Evolutionary conservation across 345 rosid genomes (phyloP), one percentile per base, ranked within the genome.

Genomic region (Salix brachista): DNA sequence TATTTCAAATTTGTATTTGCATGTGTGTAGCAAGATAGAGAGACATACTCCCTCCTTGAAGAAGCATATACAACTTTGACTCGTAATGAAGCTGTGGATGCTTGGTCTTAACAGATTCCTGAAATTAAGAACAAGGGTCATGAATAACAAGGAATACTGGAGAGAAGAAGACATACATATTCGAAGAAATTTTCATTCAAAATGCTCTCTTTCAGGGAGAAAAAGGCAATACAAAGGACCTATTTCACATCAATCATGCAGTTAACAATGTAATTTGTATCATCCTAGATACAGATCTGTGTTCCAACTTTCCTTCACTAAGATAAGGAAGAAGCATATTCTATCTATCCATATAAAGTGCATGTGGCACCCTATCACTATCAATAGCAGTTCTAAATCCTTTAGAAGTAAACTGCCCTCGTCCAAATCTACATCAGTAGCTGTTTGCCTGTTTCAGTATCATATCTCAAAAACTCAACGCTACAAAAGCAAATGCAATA

Each of bases 81-180:
- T 92, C 97, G 73, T 92, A 92, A 44, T 91, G 95, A 80, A 92
- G 97, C 80, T 92, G 97, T 6, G 97, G 97, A 82, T 92, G 95
- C 88, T 86, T 92, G 68, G 97, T 89, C 88, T 89, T 92, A 61
- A 88, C 93, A 84, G 90, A 76, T 85, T 92, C 97, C 97, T 92
- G 79, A 85, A 81, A 75, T 76, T 79, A 18, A 19, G 19, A 60
- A 70, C 17, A 68, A 9, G 26, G 30, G 58, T 13, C 61, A 25
- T 46, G 25, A 78, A 52, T 77, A 6, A 3, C 21, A 36, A 68
- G 26, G n/a, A 58, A 19, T 41, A 39, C 19, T 41, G 66, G 25
- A 71, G 64, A 75, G 56, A 60, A 75, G 61, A 36, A 36, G 58
- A 23, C 50, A 8, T 0, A 23, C 26, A 60, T 12, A 54, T 58